Conservation (phyloP, 2,329 filamentous ascomycete species). For the Penicillium glabrum region DNA sequence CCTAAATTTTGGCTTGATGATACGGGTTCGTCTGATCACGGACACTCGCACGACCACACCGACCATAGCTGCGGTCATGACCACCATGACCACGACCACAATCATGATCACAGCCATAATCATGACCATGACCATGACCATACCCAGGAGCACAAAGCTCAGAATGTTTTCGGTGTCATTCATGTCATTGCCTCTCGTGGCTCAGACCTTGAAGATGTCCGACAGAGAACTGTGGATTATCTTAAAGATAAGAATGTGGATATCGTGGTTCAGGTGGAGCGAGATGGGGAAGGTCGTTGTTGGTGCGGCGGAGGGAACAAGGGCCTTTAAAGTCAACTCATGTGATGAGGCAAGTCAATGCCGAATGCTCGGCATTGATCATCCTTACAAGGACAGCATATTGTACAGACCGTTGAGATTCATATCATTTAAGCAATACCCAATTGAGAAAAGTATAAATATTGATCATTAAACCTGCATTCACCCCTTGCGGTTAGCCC, state of each 20-base stretch:
- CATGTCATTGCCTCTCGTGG: constrained; percentile 75
- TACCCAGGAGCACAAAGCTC: constrained; percentile 27
- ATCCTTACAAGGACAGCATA: not conserved
- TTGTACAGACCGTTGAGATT: not conserved
- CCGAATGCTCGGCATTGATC: not conserved
- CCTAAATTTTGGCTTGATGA: constrained; percentile 95
- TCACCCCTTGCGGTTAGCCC: not conserved
- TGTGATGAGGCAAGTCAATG: too few relatives aligned
- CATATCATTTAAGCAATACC: not conserved
- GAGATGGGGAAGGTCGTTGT: constrained; percentile 70
- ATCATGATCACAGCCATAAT: constrained; percentile 29
- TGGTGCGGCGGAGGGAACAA: constrained; percentile 59
- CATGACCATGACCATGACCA: constrained; percentile 30
- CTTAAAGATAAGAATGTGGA: constrained; percentile 72
- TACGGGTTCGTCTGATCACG: constrained; percentile 43
- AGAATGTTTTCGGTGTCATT: constrained; percentile 72
- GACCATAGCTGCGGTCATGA: constrained; percentile 31
- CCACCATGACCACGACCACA: constrained; percentile 32
- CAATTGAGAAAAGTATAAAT: not conserved
- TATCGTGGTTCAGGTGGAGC: constrained; percentile 82
- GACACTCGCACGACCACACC: constrained; percentile 30
- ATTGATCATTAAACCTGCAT: not conserved
- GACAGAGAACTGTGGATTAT: constrained; percentile 72
- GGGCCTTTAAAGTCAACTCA: not conserved
- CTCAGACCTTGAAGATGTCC: constrained; percentile 78